Base-by-base conservation (phyloP, 139 green algal genomes). In the Penium margaritaceum region DNA sequence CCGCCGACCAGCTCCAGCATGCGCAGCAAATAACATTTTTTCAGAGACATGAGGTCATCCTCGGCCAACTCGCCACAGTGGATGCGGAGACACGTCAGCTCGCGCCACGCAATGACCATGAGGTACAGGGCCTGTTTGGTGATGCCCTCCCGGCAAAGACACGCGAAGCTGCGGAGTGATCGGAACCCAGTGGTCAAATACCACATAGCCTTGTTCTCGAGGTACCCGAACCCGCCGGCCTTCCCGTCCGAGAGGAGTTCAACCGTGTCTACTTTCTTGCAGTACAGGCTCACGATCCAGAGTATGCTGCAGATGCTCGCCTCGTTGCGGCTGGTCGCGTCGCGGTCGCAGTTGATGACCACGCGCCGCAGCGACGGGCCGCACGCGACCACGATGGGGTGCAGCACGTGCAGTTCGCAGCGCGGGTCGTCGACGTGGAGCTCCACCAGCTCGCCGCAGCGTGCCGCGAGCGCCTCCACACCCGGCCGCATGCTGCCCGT, bases 211-310 rank as follows among this genome's bases (percentile, higher is more conserved):
- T 63, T 64, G 36, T 64, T 63, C 24, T 74, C 66, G 21, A 74
- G 54, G 19, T 46, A 35, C 2, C 66, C 66, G 19, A 74, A 74
- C 14, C 38, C 35, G 36, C 36, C 44, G n/a, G 66, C 36, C 27
- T 30, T n/a, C 21, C 66, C 66, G 66, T 74, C 36, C 46, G 66
- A 74, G 5, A 34, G 32, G 33, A 74, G 41, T 24, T 74, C 54
- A 12, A 74, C 54, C 0, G 21, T 47, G 1, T 74, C 66, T n/a
- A 74, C 66, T 27, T 43, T 38, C 41, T 74, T 74, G 66, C 66
- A 74, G 66, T 74, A 74, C 36, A 74, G 41, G 4, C 36, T 65
- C 2, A 74, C 66, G 34, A 74, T 74, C 66, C 66, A 74, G 32
- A 74, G 36, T 1, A 74, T 63, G 41, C 66, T 74, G 66, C 66